Evolutionary conservation across 345 rosid genomes (phyloP), one percentile per base, ranked within the genome.

Genomic region (Eucalyptus fibrosa): DNA sequence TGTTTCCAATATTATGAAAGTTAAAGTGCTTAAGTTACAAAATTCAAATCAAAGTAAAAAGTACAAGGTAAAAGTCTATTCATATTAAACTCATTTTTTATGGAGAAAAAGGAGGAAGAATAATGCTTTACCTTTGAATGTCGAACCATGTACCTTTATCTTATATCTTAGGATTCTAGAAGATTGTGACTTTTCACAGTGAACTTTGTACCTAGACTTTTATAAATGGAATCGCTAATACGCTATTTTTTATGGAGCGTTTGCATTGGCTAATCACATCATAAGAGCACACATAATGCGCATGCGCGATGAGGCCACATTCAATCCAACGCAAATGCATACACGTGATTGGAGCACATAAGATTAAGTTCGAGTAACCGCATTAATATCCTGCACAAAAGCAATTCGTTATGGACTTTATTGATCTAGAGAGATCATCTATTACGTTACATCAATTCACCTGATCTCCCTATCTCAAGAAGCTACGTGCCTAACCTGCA

Each of bases 381-480:
- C 11, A 77, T 17, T 11, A 77, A 40, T 10, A 9, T 37, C 3
- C 2, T 3, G 1, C 4, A 4, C 7, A 72, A 19, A 37, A 72
- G 28, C 14, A 18, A 37, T 37, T 19, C 12, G 15, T 19, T 3
- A 0, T 37, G 12, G 9, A 37, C 24, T 21, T 77, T 40, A 7
- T 37, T 21, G 28, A 19, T 77, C 28, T 1, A 21, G 26, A 8
- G 37, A 77, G 45, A 10, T 8, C 82, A 19, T 1, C 12, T 19
- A 2, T 19, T 10, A 3, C 15, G 28, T 77, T 18, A 34, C 44
- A 5, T 69, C 81, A 69, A 69, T 67, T 69, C 44, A 69, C 13
- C 2, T 0, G 1, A 2, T 67, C 12, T 32, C 6, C 3, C 6
- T 4, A 67, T 69, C 23, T 69, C 13, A 7, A 62, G 44, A 40